Evolutionary conservation across 495 filamentous ascomycete species (phyloP), one percentile per base, ranked within the genome.

Genomic region (Annulohypoxylon moriforme): DNA sequence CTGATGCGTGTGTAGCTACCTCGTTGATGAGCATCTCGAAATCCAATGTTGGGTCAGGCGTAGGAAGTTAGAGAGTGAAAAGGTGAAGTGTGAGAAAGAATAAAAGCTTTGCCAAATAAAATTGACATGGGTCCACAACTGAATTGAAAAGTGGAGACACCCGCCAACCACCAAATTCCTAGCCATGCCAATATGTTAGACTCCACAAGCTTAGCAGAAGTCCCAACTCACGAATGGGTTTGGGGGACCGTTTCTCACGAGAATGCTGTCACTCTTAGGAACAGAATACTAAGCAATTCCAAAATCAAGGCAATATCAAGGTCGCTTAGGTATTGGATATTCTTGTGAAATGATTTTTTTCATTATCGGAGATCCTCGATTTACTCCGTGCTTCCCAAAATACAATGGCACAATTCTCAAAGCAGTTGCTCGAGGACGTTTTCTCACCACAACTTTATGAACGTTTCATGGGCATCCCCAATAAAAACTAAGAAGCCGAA

Each of bases 31-130:
- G 33, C 57, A 18, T 57, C 38, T 53, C 44, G 4, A 22, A 20
- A 49, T 58, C 33, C 20, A 34, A 53, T 40, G 31, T 68, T 58
- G 16, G 13, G 52, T 24, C 40, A 34, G 27, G 4, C 55, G 33
- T 29, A 24, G 29, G 29, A 70, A 72, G 31, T 64, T 44, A 13
- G 60, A 66, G 40, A 27, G 7, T 46, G 67, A 40, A 27, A 36
- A 18, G 29, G 56, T 64, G 34, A 56, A 73, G 55, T 1, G 27
- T 14, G 50, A 62, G 29, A 52, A 70, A 64, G 13, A 60, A 71
- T 53, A 50, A 56, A 70, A 69, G 47, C 52, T 68, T 68, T 58
- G 69, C 34, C 63, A 62, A 69, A 47, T 47, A 65, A 50, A 67
- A 42, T 49, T 42, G 40, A 44, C 59, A 56, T 52, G 67, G 60